Conservation (phyloP, 805 yeast species). For the Wickerhamomyces bisporus region DNA sequence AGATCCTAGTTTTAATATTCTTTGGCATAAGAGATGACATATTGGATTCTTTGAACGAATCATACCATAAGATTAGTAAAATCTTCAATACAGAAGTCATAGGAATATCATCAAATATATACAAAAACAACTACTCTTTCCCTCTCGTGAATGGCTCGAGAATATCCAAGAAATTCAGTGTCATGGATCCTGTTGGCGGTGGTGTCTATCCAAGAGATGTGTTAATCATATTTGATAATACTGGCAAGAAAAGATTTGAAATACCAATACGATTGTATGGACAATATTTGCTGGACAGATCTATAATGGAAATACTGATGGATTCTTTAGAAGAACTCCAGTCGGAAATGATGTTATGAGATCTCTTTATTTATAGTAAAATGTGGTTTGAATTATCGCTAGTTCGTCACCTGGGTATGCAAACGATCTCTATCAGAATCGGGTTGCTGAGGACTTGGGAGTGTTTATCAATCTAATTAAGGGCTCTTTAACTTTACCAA, state of each 20-base stretch:
- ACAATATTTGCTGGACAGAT: conserved; percentile 4
- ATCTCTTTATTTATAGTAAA: too few relatives aligned
- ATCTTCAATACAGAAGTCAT: conserved; percentile 11
- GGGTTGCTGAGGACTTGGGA: too few relatives aligned
- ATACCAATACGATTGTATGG: conserved; percentile 13
- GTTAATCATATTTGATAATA: conserved; percentile 17
- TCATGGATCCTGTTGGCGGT: conserved; percentile 25
- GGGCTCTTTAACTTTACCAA: too few relatives aligned
- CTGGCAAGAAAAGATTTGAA: conserved; percentile 12
- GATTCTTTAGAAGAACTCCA: conserved; percentile 16
- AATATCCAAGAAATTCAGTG: conserved; percentile 15
- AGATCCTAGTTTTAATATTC: neutral
- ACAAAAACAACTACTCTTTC: conserved; percentile 11
- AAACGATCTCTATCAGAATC: too few relatives aligned
- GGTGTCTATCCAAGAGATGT: conserved; percentile 24
- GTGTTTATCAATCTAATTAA: too few relatives aligned
- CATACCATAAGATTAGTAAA: conserved; percentile 1
- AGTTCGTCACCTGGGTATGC: too few relatives aligned
- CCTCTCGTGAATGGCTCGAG: conserved; percentile 14
- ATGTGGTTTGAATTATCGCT: too few relatives aligned
- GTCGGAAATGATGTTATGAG: conserved; percentile 2
- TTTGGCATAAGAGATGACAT: too few relatives aligned
- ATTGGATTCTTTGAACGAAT: too few relatives aligned
- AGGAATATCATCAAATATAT: conserved; percentile 18
- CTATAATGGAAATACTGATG: conserved; percentile 13